Evolutionary conservation across 164 flowering plant species (phyloP).

Genomic region (Liquidambar formosana): DNA sequence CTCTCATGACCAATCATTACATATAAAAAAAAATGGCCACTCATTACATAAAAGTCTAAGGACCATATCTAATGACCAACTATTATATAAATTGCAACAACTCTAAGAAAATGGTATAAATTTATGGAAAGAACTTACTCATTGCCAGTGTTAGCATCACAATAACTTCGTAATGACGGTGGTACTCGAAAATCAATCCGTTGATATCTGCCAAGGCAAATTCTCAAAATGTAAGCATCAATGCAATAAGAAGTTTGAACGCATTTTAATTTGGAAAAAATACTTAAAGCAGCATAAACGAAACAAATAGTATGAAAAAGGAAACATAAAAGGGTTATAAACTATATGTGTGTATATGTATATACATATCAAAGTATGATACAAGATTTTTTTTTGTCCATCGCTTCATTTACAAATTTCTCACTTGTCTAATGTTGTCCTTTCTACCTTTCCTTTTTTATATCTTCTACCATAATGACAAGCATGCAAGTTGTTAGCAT

Average conservation of each 20-base stretch:
- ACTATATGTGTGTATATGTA: too few relatives aligned
- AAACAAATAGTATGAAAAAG: too few relatives aligned
- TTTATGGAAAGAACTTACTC: slow-evolving; percentile 41
- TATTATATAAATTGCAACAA: neutral
- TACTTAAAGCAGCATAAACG: neutral
- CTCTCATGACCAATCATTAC: too few relatives aligned
- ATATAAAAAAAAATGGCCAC: too few relatives aligned
- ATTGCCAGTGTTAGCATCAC: slow-evolving; percentile 35
- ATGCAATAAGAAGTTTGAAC: neutral
- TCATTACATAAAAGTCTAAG: neutral
- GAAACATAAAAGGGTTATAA: neutral
- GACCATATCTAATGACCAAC: neutral
- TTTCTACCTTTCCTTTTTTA: too few relatives aligned
- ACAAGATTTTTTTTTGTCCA: too few relatives aligned
- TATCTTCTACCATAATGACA: too few relatives aligned
- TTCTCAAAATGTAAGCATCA: neutral
- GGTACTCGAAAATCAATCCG: slow-evolving; percentile 79
- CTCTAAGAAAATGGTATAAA: neutral
- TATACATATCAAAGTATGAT: too few relatives aligned
- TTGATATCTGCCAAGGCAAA: slow-evolving; percentile 62
- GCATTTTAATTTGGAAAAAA: neutral
- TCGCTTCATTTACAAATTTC: too few relatives aligned
- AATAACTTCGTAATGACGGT: slow-evolving; percentile 41
- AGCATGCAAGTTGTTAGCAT: too few relatives aligned
- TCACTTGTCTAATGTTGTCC: too few relatives aligned